Evolutionary conservation across 345 rosid genomes (phyloP), one percentile per base, ranked within the genome.

Genomic region (Lumnitzera racemosa): DNA sequence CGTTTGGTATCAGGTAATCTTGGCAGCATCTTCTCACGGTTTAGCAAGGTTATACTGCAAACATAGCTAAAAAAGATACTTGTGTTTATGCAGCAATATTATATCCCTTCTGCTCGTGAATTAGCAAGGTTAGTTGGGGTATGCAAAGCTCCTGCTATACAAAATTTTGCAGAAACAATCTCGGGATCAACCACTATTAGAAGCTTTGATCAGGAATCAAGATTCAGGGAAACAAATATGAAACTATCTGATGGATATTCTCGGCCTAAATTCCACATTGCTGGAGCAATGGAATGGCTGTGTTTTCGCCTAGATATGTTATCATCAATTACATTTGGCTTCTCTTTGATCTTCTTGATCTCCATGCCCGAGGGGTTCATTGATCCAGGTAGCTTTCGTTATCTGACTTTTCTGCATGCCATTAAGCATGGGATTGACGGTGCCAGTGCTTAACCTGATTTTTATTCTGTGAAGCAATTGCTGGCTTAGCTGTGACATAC

Each of bases 201-300:
- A 79, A 80, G 91, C 81, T 85, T 88, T 59, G 84, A 71, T 72
- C 87, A 85, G 61, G 80, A 83, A 73, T 59, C 76, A 13, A 88
- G 91, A 70, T 88, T 88, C 75, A 69, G 61, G 29, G 54, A 69
- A 43, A 80, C 66, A 58, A 81, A 76, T 66, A 83, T 88, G 91
- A 75, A 70, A 72, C 70, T 85, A 12, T 68, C 52, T 5, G 96
- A 88, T 67, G 78, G 75, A 46, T 88, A 81, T 78, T 80, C 83
- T 60, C 72, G 84, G 80, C 87, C 88, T 12, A 72, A 56, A 55
- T 88, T 88, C 64, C 72, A 85, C 63, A 16, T 51, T 52, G 72
- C 83, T 60, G 86, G 69, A 64, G 91, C 96, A 59, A 83, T 72
- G 86, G 86, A 81, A 68, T 88, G 96, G 96, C 82, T 88, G 53